Evolutionary conservation across 73 alveolate species (phyloP).

Genomic region (Durusdinium trenchii): DNA sequence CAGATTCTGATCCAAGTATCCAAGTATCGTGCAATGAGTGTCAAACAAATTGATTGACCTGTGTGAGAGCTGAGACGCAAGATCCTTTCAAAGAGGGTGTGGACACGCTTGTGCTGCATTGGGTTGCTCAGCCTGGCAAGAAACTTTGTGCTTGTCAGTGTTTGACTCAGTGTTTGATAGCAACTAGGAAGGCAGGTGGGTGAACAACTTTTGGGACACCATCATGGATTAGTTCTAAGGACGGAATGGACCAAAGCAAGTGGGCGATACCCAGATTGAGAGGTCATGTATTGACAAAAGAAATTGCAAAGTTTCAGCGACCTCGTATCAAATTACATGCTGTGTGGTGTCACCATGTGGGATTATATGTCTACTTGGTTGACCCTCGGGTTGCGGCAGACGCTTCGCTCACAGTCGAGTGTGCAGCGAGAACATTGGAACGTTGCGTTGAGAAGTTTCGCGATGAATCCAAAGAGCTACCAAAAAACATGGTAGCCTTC

Average conservation of each 20-base stretch:
- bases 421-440: not conserved
- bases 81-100: not conserved
- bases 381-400: not conserved
- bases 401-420: not conserved
- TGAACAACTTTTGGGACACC: not conserved
- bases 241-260: slow-evolving; percentile 54
- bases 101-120: not conserved
- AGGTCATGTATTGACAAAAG: not conserved
- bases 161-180: too few species aligned
- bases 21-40: too few species aligned
- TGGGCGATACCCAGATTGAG: not conserved
- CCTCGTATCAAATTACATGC: slow-evolving; percentile 6
- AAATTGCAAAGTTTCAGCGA: not conserved
- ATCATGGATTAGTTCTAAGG: not conserved
- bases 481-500: not conserved
- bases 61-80: not conserved
- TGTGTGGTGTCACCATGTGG: not conserved
- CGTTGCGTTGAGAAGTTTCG: not conserved
- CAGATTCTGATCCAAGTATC: too few species aligned
- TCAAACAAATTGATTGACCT: too few species aligned
- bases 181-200: too few species aligned
- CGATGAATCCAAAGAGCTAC: not conserved
- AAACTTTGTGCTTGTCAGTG: too few species aligned
- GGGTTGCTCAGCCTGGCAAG: not conserved
- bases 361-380: not conserved